Evolutionary conservation across 257 asterid species (phyloP).

Genomic region (Solanum pinnatisectum): DNA sequence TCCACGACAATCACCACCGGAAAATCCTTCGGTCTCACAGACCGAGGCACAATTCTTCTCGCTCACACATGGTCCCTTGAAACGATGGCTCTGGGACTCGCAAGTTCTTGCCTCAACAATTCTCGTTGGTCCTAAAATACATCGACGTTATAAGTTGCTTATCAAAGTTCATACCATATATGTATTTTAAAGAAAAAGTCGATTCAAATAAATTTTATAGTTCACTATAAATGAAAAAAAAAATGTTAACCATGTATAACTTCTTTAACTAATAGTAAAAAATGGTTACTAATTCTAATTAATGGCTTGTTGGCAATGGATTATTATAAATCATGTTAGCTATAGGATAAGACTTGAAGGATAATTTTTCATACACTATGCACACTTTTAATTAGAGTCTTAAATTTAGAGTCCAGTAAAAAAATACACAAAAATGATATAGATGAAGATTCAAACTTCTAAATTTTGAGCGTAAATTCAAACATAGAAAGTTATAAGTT

Average conservation of each 20-base stretch:
- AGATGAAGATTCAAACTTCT: too few relatives aligned
- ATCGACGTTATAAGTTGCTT: neutral
- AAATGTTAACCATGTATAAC: neutral
- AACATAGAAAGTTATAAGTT: neutral
- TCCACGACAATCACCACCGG: constrained; percentile 37
- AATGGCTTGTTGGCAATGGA: neutral
- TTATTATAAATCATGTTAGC: too few relatives aligned
- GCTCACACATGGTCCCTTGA: constrained; percentile 33
- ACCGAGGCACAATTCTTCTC: constrained; percentile 29
- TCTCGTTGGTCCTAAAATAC: constrained; percentile 12
- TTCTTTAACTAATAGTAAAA: neutral
- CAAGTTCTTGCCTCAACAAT: constrained; percentile 43
- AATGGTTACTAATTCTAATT: neutral
- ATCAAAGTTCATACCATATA: neutral
- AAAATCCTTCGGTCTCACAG: constrained; percentile 37
- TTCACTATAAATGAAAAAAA: neutral
- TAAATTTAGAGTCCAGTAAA: too few relatives aligned
- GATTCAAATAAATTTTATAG: neutral
- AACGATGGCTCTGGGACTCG: constrained; percentile 20
- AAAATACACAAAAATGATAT: too few relatives aligned
- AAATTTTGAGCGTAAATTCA: too few relatives aligned
- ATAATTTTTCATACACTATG: too few relatives aligned
- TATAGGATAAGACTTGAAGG: too few relatives aligned
- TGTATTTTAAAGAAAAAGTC: neutral
- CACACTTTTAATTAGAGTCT: neutral